Base-by-base conservation (phyloP, 2,329 filamentous ascomycete genomes). In the Neocucurbitaria cava region DNA sequence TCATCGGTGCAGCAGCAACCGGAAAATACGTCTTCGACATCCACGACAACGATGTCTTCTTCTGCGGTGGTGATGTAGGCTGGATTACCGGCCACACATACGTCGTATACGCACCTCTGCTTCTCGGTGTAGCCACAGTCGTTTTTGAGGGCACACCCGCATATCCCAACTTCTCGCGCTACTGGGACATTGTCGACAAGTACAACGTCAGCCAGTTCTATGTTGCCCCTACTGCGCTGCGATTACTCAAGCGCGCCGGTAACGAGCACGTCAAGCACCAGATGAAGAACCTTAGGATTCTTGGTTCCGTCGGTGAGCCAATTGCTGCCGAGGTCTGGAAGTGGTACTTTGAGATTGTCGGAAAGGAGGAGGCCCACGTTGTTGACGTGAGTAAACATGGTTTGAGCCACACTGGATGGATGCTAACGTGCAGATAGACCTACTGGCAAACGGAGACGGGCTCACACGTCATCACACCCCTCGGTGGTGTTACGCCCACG, bases 371-470 rank as follows among this genome's bases (percentile, higher is more conserved):
- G 77, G 89, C 91, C 44, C 95, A 99, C 73, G 84, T 99, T 76
- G 89, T 97, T 50, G 95, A 99, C 76, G 92, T 96, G 82, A 85
- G 92, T 86, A 51, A 39, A 35, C 3, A 15, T 30, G n/a, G 21
- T 40, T 18, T 11, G 17, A 6, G 13, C 33, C 31, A 26, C 35
- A 9, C 31, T 21, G 39, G 38, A 24, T 23, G 35, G 39, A 40
- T 43, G 41, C 65, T 75, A 47, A 76, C 42, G 17, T 36, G 24
- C n/a, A 28, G 54, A 47, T 73, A 96, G 92, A 99, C 95, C 49
- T 99, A 99, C 85, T 99, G 95, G 95, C 95, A 99, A 86, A 99
- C 95, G 48, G 95, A 99, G 82, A 99, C 95, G 1, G 95, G 95
- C 52, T 98, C 91, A 60, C 88, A 99, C 78, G 92, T 96, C 70